Evolutionary conservation across 305 asterid genomes (phyloP), one percentile per base, ranked within the genome.

Genomic region (Petunia hybrid): DNA sequence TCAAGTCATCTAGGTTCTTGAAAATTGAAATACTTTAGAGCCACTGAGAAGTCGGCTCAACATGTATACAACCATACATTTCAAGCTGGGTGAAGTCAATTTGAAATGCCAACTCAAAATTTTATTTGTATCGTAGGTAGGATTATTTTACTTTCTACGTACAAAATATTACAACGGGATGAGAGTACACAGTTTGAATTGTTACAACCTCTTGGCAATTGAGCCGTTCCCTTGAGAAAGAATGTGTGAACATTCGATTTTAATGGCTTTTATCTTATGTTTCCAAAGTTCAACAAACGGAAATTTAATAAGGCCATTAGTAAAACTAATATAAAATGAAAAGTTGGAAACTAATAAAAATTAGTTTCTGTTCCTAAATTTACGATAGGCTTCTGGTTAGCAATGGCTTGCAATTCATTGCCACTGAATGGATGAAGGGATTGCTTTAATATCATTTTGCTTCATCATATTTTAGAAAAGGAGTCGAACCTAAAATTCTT

Each of bases 341-440:
- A 14, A 51, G 7, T 43, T 14, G 7, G 41, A 42, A 4, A 36
- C 5, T 5, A 57, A 62, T 8, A 55, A 77, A 62, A 53, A 43
- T 31, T 61, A 36, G 42, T 13, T 39, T 12, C 66, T 3, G 71
- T 51, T 60, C 84, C 89, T 82, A 77, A 55, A 86, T 14, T 76
- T 55, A 75, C 69, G 87, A 82, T 5, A n/a, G 60, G 79, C 80
- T 79, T 80, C 81, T 55, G 83, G 87, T 77, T 38, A 42, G 38
- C 51, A 80, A 76, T 64, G 80, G 74, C 38, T 81, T 77, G 74
- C 8, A 62, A 80, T 53, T 80, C 75, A 80, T 31, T 65, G 85
- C 89, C 89, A 60, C 80, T 86, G 83, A 83, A 74, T 42, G 67
- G 6, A 61, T 67, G 78, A 83, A 80, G 59, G 82, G 68, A 68